These are phyloP conservation scores for Boechera retrofracta DNA, from an alignment of 345 rosid genomes.

Conservation along the genomic window DNA sequence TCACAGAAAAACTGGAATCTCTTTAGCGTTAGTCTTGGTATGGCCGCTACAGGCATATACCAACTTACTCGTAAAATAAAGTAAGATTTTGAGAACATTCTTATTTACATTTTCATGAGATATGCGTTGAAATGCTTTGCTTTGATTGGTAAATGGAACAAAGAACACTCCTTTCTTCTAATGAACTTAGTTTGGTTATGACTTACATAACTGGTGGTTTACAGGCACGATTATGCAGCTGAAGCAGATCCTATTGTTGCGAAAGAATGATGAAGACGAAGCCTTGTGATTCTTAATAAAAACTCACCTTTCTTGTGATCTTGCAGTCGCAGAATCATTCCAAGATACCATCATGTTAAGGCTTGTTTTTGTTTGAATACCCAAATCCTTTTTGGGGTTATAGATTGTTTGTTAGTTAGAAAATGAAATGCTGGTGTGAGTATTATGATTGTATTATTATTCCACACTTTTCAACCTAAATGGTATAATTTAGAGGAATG, in stretches of 20 bases:
- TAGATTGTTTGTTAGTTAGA: background rate
- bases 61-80: constrained; percentile 79
- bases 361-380: background rate
- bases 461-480: background rate
- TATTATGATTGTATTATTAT: background rate
- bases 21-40: constrained; percentile 77
- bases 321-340: background rate
- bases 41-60: constrained; percentile 84
- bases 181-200: background rate
- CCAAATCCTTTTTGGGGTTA: background rate
- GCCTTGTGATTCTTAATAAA: background rate
- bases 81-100: constrained; percentile 50
- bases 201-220: background rate
- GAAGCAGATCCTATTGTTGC: constrained; percentile 18
- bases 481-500: background rate
- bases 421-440: background rate
- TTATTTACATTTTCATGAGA: background rate
- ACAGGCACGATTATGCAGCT: constrained; percentile 38
- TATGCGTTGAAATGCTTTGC: background rate
- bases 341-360: constrained; percentile 14
- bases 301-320: background rate
- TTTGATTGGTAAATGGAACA: background rate
- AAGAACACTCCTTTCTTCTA: background rate
- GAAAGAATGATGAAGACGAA: constrained; percentile 26
- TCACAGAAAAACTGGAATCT: constrained; percentile 92